Base-by-base conservation (phyloP, 192 early-diverging fungal species). In the Gamsiella multidivaricata region DNA sequence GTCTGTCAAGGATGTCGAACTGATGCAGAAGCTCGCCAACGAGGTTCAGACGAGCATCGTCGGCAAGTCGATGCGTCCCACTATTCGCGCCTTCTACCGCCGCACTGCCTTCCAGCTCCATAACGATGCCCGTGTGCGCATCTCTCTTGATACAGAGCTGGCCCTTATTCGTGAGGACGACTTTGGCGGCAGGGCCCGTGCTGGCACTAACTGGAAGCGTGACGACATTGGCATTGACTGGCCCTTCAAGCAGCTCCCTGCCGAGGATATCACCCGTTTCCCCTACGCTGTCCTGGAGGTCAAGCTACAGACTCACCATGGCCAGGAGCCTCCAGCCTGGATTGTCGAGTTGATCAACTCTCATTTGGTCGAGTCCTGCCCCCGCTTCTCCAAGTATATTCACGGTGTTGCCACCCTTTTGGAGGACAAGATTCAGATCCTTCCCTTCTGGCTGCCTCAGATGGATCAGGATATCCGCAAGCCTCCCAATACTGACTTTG, bases 21-120 rank as follows among this genome's bases (percentile, higher is more conserved):
- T 88, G 51, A 91, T 94, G 76, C 83, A 89, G 33, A 82, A 73
- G n/a, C 86, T 99, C 18, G 85, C 92, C 8, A 83, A 79, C 14
- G 91, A 96, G 31, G 87, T 98, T 31, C 91, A 91, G 50, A 53
- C 78, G 4, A 90, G 86, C 42, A 87, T 98, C 18, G 66, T 68
- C 17, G 75, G 82, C 39, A 94, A 91, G 78, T 80, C 81, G 18
- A 82, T 94, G 65, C 84, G 83, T 36, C 93, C 91, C 41, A 85
- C 62, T 43, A 84, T 97, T 61, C 89, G 97, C 26, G 93, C 96
- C 1, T 96, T 96, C 79, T 98, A 98, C 86, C 96, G 97, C 75
- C 94, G 98, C 47, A 97, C 96, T 8, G 97, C 98, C 10, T 99
- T 99, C 85, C 98, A 99, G 80, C 82, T 98, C 25, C 96, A 95